Base-by-base conservation (phyloP, 2,329 filamentous ascomycete species). In the Colletotrichum sp. region DNA sequence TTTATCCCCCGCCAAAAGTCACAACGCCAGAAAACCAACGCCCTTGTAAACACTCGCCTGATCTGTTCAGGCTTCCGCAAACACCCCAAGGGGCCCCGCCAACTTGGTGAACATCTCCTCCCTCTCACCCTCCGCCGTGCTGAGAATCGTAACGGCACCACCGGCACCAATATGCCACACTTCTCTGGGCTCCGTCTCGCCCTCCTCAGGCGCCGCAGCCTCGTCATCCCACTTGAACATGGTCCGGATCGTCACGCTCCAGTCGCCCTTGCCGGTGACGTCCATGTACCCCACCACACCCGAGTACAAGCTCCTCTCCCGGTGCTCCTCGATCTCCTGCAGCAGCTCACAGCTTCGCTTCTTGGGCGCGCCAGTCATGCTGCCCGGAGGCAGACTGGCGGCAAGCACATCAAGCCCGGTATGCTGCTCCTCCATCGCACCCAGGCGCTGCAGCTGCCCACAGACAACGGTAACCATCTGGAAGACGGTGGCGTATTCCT, bases 301-400 rank as follows among this genome's bases (percentile, higher is more conserved):
- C 8, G 95, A 95, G 85, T 98, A 98, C 67, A 98, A 85, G 36
- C 95, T 93, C 68, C 96, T 89, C 79, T 93, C 90, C 73, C 87
- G 85, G 6, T 87, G 83, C 21, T 85, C 85, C 84, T 98, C 96
- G 57, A 98, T 89, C 5, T 88, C 85, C 75, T 90, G 89, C 24
- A 99, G 87, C 63, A 98, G 90, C 87, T 98, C 93, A 83, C 96
- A 98, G 78, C 94, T 96, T 64, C 96, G 91, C 85, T 96, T 96
- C 88, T 99, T 99, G 0, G 96, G 97, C 1, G 96, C 96, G 8
- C 97, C 97, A 3, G 96, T 99, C 97, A 99, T 99, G 80, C 94
- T 96, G 0, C 97, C 96, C 0, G 97, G 96, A 0, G 97, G 96
- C 1, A 99, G 89, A 64, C 93, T 94, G 8, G 92, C 90, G 0